Base-by-base conservation (phyloP, 2,329 filamentous ascomycete species). In the Drechslerella coelobrocha region DNA sequence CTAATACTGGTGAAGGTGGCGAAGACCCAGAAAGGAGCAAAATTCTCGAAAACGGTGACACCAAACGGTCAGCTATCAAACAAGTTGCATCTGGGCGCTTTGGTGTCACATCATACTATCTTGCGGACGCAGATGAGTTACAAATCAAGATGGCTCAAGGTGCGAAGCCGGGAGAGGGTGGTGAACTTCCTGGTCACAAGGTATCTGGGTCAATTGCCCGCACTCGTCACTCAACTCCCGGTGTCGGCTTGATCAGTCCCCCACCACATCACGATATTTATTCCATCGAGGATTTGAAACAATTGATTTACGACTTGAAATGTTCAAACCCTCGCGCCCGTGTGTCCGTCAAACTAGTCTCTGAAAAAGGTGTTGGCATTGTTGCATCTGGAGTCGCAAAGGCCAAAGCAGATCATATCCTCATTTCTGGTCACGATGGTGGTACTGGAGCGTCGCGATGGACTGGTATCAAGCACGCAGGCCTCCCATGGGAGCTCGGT, bases 101-200 rank as follows among this genome's bases (percentile, higher is more conserved):
- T 77, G 93, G 93, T 83, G 93, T 97, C 73, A 97, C 93, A 1
- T 94, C 91, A 68, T 90, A 91, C 78, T 97, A 97, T 78, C 86
- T 97, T 14, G 91, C 92, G 53, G 93, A 97, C 79, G 91, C 93
- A 17, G 93, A 97, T 77, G 92, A 97, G 81, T 83, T 97, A 48
- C 93, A 97, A 80, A 97, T 97, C 82, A 97, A 97, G 86, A 97
- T 97, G 93, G 93, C 93, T 8, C 93, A 97, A 81, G 93, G 93
- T 79, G 93, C 93, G 73, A 97, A 97, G 85, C 93, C 93, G 62
- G 93, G 93, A 80, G 93, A 97, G 81, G 93, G 93, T 83, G 93
- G 93, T 85, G 93, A 97, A 81, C 72, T 97, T 77, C 93, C 93
- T 53, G 93, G 93, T 41, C 92, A 97, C 84, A 97, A 97, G 82